A percentile compares a stretch with the other conserved stretches of the same genome.
phyloP scores from a whole-genome alignment of 1,139 yeast species.

The Zygotorulaspora mrakii region DNA sequence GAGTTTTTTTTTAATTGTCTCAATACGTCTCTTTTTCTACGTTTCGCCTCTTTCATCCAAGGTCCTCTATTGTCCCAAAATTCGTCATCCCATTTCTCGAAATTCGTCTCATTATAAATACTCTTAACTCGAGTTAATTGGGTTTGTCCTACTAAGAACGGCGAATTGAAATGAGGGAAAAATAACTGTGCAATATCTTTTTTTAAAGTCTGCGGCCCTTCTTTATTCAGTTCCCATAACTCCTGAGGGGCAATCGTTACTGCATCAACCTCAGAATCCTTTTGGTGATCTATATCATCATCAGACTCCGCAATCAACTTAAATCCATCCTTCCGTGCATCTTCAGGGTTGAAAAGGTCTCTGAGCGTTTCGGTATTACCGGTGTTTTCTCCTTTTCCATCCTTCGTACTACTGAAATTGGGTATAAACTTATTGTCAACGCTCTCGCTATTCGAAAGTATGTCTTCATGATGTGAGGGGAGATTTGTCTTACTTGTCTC shows the following conservation, averaged over 20 bases:
- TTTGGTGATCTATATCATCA: conserved; percentile 40
- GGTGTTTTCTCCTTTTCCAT: conserved; percentile 30
- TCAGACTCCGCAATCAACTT: conserved; percentile 38
- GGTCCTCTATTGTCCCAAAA: conserved; percentile 84
- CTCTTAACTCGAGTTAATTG: conserved; percentile 58
- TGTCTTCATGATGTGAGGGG: no score
- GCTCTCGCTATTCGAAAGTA: conserved; percentile 16
- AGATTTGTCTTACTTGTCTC: no score
- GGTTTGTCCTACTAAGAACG: conserved; percentile 79
- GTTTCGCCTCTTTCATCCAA: conserved; percentile 69
- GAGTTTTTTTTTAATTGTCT: conserved; percentile 44
- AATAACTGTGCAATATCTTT: conserved; percentile 46
- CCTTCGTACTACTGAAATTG: conserved; percentile 40
- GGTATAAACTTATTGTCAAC: conserved; percentile 52
- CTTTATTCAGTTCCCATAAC: conserved; percentile 14
- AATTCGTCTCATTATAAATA: conserved; percentile 41
- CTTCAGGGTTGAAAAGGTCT: conserved; percentile 56
- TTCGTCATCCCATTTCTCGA: conserved; percentile 64
- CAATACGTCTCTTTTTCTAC: conserved; percentile 68
- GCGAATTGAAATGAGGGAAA: conserved; percentile 80
- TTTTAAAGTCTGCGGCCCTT: conserved; percentile 14
- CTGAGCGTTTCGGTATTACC: conserved; percentile 59
- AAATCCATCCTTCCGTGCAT: conserved; percentile 31
- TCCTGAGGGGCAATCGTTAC: conserved; percentile 7
- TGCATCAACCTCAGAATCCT: conserved; percentile 17